A percentile compares a stretch with the other conserved stretches of the same genome.
These are phyloP conservation scores for Fusarium burgessii DNA, from an alignment of 2,329 filamentous ascomycete genomes.

Conservation along the genomic window DNA sequence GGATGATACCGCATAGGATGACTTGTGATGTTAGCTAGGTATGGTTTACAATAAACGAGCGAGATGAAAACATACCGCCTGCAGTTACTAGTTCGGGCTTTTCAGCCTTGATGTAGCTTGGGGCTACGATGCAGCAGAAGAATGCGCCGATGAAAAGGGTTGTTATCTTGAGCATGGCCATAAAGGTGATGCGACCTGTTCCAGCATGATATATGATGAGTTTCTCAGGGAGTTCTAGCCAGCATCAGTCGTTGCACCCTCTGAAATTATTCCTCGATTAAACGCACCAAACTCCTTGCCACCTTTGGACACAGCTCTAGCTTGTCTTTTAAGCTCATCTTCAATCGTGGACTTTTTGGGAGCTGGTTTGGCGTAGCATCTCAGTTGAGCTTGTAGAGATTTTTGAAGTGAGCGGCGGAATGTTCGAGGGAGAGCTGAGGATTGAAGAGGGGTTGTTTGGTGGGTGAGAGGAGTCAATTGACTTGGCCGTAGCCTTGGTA, in stretches of 20 bases:
- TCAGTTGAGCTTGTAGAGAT: slow-evolving; percentile 41
- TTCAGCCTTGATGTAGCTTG: slow-evolving; percentile 63
- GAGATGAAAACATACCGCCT: slow-evolving; percentile 51
- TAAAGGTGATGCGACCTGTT: slow-evolving; percentile 72
- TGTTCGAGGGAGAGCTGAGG: slow-evolving; percentile 20
- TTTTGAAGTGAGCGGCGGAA: slow-evolving; percentile 41
- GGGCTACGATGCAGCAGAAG: slow-evolving; percentile 73
- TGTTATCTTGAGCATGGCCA: slow-evolving; percentile 78
- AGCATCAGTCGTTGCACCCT: neutral
- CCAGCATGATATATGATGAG: slow-evolving; percentile 83
- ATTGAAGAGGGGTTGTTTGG: neutral
- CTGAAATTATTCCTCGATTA: fast-evolving
- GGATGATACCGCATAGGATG: slow-evolving; percentile 70
- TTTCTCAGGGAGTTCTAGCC: slow-evolving; percentile 64
- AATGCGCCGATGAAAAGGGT: slow-evolving; percentile 77
- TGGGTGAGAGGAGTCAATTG: slow-evolving; percentile 22
- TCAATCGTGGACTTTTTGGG: slow-evolving; percentile 36
- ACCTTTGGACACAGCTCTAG: slow-evolving; percentile 41
- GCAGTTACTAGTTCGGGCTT: slow-evolving; percentile 52
- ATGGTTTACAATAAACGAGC: neutral
- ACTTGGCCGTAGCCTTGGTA: slow-evolving; percentile 35
- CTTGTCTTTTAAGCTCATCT: slow-evolving; percentile 47
- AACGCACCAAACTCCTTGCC: slow-evolving; percentile 40
- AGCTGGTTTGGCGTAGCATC: slow-evolving; percentile 44
- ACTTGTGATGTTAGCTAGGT: slow-evolving; percentile 56